Evolutionary conservation across 768 basidiomycete species (phyloP).

Genomic region (Boletus subparvulus): DNA sequence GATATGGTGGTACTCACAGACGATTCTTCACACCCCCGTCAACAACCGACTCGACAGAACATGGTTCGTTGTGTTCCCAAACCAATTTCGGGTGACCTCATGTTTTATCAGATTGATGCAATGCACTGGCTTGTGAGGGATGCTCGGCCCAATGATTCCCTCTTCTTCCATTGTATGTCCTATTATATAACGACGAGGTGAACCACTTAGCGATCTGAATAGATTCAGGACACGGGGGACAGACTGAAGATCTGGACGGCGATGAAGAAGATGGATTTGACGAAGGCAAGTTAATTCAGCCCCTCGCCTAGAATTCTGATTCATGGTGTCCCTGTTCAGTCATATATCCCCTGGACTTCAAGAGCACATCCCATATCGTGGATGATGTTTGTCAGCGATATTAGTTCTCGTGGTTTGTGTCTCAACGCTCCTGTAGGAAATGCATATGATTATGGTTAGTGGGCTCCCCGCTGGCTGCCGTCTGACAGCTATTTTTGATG

Average conservation of each 20-base stretch:
- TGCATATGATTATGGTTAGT: slow-evolving; percentile 80
- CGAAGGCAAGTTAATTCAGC: slow-evolving; percentile 49
- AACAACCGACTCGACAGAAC: slow-evolving; percentile 75
- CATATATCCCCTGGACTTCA: slow-evolving; percentile 81
- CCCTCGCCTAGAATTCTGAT: background rate
- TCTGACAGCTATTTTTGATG: slow-evolving; percentile 80
- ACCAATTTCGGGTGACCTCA: background rate
- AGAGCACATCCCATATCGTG: slow-evolving; percentile 72
- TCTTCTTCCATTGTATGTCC: slow-evolving; percentile 84
- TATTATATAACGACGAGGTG: background rate
- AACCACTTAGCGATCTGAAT: background rate
- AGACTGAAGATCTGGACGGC: slow-evolving; percentile 78
- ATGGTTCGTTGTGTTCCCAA: slow-evolving; percentile 51
- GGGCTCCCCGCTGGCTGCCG: slow-evolving; percentile 85
- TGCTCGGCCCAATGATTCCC: slow-evolving; percentile 78
- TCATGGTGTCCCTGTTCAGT: slow-evolving; percentile 39
- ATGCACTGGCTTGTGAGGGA: slow-evolving; percentile 91
- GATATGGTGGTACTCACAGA: slow-evolving; percentile 90
- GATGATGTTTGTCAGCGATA: slow-evolving; percentile 70
- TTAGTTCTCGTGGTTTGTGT: background rate
- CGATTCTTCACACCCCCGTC: slow-evolving; percentile 58
- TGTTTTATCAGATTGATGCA: slow-evolving; percentile 52
- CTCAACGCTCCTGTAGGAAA: slow-evolving; percentile 39
- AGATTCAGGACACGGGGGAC: slow-evolving; percentile 96
- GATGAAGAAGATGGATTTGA: slow-evolving; percentile 85